Base-by-base conservation (phyloP, 2,329 filamentous ascomycete genomes). In the Penicillium sp. region DNA sequence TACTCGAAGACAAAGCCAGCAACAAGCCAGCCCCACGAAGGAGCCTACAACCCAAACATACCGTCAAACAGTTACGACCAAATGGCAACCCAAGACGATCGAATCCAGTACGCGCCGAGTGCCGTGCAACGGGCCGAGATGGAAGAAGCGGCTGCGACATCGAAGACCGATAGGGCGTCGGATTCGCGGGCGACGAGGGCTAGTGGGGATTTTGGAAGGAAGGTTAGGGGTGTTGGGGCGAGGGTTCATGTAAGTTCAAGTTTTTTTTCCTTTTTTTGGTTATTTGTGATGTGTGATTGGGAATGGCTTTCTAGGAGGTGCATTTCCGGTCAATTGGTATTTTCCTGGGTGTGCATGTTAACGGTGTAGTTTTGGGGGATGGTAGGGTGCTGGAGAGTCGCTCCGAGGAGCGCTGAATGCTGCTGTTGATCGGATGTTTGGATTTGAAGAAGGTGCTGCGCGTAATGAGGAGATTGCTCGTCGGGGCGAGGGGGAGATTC, bases 301-400 rank as follows among this genome's bases (percentile, higher is more conserved):
- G 17, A 17, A 37, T 45, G 19, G 33, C 38, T 26, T 13, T 6
- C 6, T 13, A 24, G 3, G 19, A 15, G 12, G 42, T 12, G 42
- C 22, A 24, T 45, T 13, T 22, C 8, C 12, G 2, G 22, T 6
- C 22, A 28, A 19, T 24, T 50, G 44, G 49, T 10, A 22, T 26
- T 65, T 40, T 50, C 24, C 24, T 9, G 22, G 47, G 17, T 58
- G 4, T 56, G 15, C 1, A 22, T 45, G 62, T 30, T 55, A 49
- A 49, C 26, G 17, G 8, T 26, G 13, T 47, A 9, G 8, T 22
- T 8, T 9, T 3, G 13, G 33, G 37, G 7, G 9, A 35, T 8
- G 15, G 24, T 65, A 80, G 76, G 78, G 79, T 8, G 71, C 72
- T 19, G 79, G 79, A 6, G 79, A 81, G 62, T 74, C 74, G 4